These are phyloP conservation scores for Penicillium maclennaniae DNA, from an alignment of 495 filamentous ascomycete genomes.

Conservation along the genomic window DNA sequence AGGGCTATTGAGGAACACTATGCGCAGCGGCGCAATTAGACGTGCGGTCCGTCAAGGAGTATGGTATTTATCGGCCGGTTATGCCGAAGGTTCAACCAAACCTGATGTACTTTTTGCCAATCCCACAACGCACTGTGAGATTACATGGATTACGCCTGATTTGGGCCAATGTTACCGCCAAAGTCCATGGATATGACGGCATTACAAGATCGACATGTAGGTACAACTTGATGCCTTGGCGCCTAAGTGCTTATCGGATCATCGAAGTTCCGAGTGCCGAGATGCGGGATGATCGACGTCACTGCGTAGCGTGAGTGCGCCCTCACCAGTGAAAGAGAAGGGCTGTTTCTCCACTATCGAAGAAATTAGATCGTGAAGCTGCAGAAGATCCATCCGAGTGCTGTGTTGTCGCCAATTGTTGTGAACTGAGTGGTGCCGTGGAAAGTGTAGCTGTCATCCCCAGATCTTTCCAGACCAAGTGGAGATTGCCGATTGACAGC, in stretches of 20 bases:
- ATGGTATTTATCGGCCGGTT: too few relatives aligned
- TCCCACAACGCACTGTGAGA: too few relatives aligned
- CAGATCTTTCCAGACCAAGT: background rate
- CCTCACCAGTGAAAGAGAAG: background rate
- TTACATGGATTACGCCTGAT: too few relatives aligned
- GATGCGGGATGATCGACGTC: conserved; percentile 35
- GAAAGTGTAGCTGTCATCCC: background rate
- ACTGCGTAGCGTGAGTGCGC: conserved; percentile 6
- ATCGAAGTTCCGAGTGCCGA: conserved; percentile 13
- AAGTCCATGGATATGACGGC: too few relatives aligned
- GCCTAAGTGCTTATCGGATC: conserved; percentile 17
- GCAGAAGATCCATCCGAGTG: background rate
- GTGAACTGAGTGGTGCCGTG: background rate
- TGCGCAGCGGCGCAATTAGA: too few relatives aligned
- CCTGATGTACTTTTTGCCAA: too few relatives aligned
- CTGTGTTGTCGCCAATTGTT: background rate
- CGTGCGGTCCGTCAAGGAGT: too few relatives aligned
- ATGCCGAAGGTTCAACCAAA: too few relatives aligned
- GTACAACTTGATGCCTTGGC: conserved; percentile 9
- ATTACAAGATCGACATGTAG: too few relatives aligned
- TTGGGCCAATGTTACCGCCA: too few relatives aligned
- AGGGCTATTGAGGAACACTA: too few relatives aligned
- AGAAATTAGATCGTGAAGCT: background rate
- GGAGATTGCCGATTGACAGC: conserved; percentile 10
- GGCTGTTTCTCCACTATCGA: conserved; percentile 9